Conservation (phyloP, 768 basidiomycete genomes). For the Leccinum ochraceum region DNA sequence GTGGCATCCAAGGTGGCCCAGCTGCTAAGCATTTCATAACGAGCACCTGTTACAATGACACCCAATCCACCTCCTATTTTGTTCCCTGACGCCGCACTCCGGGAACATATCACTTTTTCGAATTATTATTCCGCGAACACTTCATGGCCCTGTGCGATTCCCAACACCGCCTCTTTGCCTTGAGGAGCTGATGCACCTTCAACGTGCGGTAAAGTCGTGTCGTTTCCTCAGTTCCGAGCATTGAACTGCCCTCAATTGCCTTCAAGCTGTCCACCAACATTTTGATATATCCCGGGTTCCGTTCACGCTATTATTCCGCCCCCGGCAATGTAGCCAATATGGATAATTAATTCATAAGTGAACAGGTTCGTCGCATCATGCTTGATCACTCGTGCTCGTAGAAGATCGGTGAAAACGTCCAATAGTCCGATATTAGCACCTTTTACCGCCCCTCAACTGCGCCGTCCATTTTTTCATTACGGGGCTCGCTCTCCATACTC, state of each 20-base stretch:
- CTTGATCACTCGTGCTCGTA: background rate
- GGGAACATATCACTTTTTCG: background rate
- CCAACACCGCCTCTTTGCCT: constrained; percentile 22
- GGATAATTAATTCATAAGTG: background rate
- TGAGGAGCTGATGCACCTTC: constrained; percentile 18
- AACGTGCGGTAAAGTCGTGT: constrained; percentile 24
- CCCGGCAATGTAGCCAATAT: background rate
- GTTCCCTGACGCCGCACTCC: background rate
- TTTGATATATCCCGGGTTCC: background rate
- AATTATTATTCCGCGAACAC: background rate
- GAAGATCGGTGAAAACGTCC: background rate
- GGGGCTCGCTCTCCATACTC: constrained; percentile 45
- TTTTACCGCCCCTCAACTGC: background rate
- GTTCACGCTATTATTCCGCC: constrained; percentile 1
- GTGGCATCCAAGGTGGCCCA: constrained; percentile 72
- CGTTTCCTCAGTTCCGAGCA: constrained; percentile 8
- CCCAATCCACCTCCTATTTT: constrained; percentile 9
- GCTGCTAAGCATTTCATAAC: constrained; percentile 44
- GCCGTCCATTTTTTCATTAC: constrained; percentile 10
- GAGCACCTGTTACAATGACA: constrained; percentile 2
- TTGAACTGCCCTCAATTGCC: constrained; percentile 2
- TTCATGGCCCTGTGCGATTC: constrained; percentile 2
- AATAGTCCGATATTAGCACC: background rate
- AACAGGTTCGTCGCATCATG: constrained; percentile 1
- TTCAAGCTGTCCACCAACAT: constrained; percentile 3